Percentiles rank a stretch among this genome's conserved stretches.
Conservation (phyloP, 163 green algal species). For the Prototheca stagnorum region DNA sequence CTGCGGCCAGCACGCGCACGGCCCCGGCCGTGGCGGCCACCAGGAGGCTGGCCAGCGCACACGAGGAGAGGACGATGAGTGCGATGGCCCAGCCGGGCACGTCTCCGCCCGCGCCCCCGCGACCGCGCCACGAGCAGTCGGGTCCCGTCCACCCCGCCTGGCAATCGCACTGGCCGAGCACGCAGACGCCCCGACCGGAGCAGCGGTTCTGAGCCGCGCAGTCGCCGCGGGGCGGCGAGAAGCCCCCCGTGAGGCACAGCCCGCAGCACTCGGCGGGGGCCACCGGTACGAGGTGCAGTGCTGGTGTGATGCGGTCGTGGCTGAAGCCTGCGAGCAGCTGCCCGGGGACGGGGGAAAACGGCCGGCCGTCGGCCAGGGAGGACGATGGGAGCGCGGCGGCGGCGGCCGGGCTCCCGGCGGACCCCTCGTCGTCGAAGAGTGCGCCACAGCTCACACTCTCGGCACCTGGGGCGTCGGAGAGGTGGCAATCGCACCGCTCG, state of each 20-base stretch:
- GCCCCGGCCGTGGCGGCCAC: conserved; percentile 8
- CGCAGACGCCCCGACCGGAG: conserved; percentile 39
- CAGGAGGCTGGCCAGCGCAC: conserved; percentile 13
- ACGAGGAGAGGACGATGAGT: conserved; percentile 27
- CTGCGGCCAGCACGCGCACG: conserved; percentile 3
- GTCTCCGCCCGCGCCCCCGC: neutral
- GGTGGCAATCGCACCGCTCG: conserved; percentile 45
- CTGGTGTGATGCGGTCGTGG: conserved; percentile 13
- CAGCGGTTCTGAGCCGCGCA: conserved; percentile 38
- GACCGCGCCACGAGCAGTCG: conserved; percentile 20
- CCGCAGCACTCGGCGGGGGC: conserved; percentile 47
- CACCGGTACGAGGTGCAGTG: conserved; percentile 37
- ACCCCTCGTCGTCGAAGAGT: conserved; percentile 10
- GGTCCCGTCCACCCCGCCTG: conserved; percentile 33
- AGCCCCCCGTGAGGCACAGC: conserved; percentile 30
- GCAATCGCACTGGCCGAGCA: conserved; percentile 44
- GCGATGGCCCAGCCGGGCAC: conserved; percentile 27
- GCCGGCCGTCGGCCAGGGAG: no score
- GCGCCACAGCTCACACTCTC: neutral
- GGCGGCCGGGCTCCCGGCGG: conserved; percentile 29
- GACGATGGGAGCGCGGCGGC: no score
- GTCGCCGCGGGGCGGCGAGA: conserved; percentile 20
- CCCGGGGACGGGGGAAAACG: no score
- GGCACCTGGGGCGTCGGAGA: neutral
- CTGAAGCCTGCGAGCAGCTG: conserved; percentile 32